Evolutionary conservation across 768 basidiomycete species (phyloP), one percentile per base, ranked within the genome.

Genomic region (Pleurotus platypus): DNA sequence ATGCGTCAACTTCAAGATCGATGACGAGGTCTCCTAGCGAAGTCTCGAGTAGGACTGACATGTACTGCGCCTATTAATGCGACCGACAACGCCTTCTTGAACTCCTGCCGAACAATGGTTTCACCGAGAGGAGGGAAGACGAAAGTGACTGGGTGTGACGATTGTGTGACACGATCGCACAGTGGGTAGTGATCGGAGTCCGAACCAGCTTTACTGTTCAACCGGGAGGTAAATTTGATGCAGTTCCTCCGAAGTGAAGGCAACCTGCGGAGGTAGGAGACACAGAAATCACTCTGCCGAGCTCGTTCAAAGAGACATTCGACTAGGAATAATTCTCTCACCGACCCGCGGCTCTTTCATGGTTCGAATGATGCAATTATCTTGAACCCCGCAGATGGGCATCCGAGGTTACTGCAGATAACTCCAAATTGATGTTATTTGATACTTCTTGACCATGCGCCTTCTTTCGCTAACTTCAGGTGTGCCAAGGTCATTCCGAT

Each of bases 31-130:
- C 97, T 57, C 97, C 97, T 1, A 98, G 76, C 18, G 94, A 98
- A 3, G 97, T 99, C 78, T 98, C 97, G 62, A 98, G 82, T 57
- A 99, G 81, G 40, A 98, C 92, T 58, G 95, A 98, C 97, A 98
- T 97, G 47, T 16, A 20, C 7, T 50, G 30, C 49, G 30, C 26
- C 49, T 50, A 40, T 51, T 46, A 49, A 42, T 27, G 56, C 15
- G 56, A 26, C 45, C 46, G 45, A 9, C 6, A 38, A 35, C n/a
- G 38, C 43, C 24, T 35, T 35, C 16, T 49, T 24, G 42, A 26
- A 16, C 20, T 15, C 26, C 55, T 16, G 46, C 26, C 55, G 55
- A 27, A 35, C 24, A 39, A 39, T 11, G 20, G 51, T 54, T 54
- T 54, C 39, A 20, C 51, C 39, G 51, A 54, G 51, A 35, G 37